Conservation (phyloP, 352 stramenopile species). For the Phytophthora tubulina region DNA sequence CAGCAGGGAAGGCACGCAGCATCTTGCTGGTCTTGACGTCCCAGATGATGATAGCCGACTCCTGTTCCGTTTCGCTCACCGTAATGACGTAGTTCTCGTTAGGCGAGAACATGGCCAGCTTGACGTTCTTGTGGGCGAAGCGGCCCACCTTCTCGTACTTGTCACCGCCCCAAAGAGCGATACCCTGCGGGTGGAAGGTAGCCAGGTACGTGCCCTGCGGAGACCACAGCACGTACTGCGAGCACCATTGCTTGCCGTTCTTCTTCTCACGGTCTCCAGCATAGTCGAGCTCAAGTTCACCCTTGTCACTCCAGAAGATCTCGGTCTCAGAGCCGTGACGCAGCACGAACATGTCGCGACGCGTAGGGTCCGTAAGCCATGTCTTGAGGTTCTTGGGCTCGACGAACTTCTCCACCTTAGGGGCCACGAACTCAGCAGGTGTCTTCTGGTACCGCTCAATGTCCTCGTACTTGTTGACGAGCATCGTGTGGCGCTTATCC, state of each 20-base stretch:
- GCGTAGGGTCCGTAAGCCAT: conserved; percentile 93
- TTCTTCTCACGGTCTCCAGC: conserved; percentile 96
- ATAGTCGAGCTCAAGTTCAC: conserved; percentile 93
- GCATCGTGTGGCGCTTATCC: conserved; percentile 97
- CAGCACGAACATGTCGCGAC: conserved; percentile 96
- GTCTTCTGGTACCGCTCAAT: conserved; percentile 84
- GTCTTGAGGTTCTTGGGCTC: conserved; percentile 94
- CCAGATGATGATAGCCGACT: conserved; percentile 97
- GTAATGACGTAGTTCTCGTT: conserved; percentile 98
- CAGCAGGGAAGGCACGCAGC: conserved; percentile 85
- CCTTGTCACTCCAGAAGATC: conserved; percentile 95
- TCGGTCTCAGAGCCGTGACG: conserved; percentile 96
- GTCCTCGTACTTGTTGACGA: conserved; percentile 94
- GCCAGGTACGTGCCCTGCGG: conserved; percentile 97
- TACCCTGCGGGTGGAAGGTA: conserved; percentile 97
- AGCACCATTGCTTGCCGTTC: conserved; percentile 97
- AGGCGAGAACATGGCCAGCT: conserved; percentile 95
- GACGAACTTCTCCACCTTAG: conserved; percentile 88
- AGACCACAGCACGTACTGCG: conserved; percentile 98
- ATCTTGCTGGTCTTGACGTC: conserved; percentile 93
- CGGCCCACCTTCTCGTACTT: conserved; percentile 98
- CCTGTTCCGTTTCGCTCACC: conserved; percentile 94
- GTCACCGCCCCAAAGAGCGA: conserved; percentile 97
- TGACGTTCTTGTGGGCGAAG: conserved; percentile 96
- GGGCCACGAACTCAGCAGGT: conserved; percentile 77